These are phyloP conservation scores for Sugiyamaella boreocaroliniensis DNA, from an alignment of 805 yeast species.

Conservation along the genomic window DNA sequence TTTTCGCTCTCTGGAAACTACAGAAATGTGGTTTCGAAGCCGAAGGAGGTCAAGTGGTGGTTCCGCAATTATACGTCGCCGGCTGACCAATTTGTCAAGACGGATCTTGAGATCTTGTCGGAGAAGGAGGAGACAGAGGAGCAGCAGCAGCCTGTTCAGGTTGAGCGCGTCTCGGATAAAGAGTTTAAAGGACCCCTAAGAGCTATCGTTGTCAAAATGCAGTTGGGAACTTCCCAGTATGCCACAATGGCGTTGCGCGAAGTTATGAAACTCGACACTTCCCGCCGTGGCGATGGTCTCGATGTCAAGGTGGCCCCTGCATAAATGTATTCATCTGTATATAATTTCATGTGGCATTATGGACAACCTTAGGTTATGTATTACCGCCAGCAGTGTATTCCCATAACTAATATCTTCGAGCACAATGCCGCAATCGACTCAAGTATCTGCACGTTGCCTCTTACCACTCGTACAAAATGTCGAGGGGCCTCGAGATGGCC, in stretches of 20 bases:
- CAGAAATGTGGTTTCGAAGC: constrained; percentile 63
- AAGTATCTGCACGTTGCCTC: too few species aligned
- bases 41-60: constrained; percentile 55
- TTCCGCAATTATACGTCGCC: constrained; percentile 55
- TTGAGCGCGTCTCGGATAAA: constrained; percentile 18
- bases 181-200: constrained; percentile 40
- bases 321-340: too few species aligned
- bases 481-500: too few species aligned
- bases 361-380: too few species aligned
- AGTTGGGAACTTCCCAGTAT: constrained; percentile 78
- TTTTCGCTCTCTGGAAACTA: constrained; percentile 91
- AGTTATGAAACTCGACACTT: constrained; percentile 50
- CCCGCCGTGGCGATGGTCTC: constrained; percentile 23
- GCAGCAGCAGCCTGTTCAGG: background rate
- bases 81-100: constrained; percentile 66
- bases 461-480: too few species aligned
- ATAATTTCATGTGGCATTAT: too few species aligned
- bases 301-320: constrained; percentile 10
- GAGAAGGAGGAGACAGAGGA: constrained; percentile 13
- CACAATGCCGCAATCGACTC: too few species aligned
- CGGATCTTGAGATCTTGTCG: constrained; percentile 61
- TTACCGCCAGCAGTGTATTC: too few species aligned
- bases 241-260: constrained; percentile 98
- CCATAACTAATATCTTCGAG: too few species aligned
- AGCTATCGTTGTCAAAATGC: constrained; percentile 72